Evolutionary conservation across 345 rosid species (phyloP).

Genomic region (Hibiscus syriacus): DNA sequence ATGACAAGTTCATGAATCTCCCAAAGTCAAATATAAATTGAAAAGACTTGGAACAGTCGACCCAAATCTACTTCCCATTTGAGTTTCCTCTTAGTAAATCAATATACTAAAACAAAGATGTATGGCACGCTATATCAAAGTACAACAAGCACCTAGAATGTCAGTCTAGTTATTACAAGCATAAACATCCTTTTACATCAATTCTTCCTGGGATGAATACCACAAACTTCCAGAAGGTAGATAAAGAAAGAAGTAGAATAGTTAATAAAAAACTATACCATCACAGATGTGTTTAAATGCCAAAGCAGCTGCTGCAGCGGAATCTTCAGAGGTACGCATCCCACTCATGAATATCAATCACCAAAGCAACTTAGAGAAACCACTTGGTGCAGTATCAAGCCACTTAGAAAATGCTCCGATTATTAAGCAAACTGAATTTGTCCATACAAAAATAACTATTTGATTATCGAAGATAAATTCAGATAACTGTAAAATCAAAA

Average conservation of each 20-base stretch:
- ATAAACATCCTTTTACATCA: neutral
- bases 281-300: slow-evolving; percentile 57
- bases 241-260: neutral
- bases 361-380: slow-evolving; percentile 56
- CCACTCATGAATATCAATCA: slow-evolving; percentile 6
- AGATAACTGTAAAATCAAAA: slow-evolving; percentile 5
- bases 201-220: neutral
- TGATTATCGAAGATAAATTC: slow-evolving; percentile 7
- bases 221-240: neutral
- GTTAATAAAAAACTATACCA: neutral
- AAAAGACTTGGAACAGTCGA: neutral
- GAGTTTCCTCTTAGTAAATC: neutral
- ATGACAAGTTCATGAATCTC: neutral
- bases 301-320: slow-evolving; percentile 96
- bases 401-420: slow-evolving; percentile 98
- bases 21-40: neutral
- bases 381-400: slow-evolving; percentile 78
- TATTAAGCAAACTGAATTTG: slow-evolving; percentile 81
- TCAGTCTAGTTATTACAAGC: neutral
- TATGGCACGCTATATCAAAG: neutral
- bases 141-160: neutral
- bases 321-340: slow-evolving; percentile 87
- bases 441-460: slow-evolving; percentile 10
- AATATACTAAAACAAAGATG: neutral
- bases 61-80: neutral